Percentiles rank a stretch among this genome's conserved stretches.
Conservation (phyloP, 371 early-diverging fungal species). For the Mortierella sp. region DNA sequence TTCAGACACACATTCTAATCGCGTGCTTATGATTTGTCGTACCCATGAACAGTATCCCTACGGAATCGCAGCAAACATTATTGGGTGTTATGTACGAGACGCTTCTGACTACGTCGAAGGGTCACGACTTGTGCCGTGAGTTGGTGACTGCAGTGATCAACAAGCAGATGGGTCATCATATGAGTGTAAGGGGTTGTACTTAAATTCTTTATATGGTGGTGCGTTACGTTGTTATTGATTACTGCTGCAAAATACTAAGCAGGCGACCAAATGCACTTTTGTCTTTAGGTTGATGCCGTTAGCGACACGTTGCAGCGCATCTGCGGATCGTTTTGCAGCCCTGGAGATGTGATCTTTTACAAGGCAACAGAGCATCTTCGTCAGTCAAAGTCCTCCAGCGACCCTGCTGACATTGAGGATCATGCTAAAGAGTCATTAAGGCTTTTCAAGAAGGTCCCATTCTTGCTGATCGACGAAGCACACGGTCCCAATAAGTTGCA, state of each 20-base stretch:
- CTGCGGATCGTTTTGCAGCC: conserved; percentile 80
- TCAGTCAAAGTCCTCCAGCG: conserved; percentile 57
- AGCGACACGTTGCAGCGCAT: conserved; percentile 68
- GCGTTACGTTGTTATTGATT: conserved; percentile 13
- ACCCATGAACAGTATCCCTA: conserved; percentile 52
- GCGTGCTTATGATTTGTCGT: not conserved
- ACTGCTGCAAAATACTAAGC: not conserved
- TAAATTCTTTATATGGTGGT: too few species aligned
- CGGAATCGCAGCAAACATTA: conserved; percentile 55
- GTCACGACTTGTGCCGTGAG: conserved; percentile 71
- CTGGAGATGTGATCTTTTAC: conserved; percentile 80
- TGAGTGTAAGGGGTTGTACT: too few species aligned
- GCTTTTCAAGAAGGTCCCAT: conserved; percentile 65
- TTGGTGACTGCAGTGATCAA: conserved; percentile 80
- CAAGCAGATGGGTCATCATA: conserved; percentile 68
- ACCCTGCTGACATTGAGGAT: conserved; percentile 59
- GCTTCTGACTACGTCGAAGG: conserved; percentile 70
- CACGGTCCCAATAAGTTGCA: conserved; percentile 64
- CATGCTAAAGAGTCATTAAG: conserved; percentile 69
- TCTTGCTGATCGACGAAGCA: conserved; percentile 47
- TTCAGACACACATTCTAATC: not conserved
- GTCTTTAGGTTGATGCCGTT: conserved; percentile 61
- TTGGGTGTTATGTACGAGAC: conserved; percentile 67
- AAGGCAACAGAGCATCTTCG: conserved; percentile 75
- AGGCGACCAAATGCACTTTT: too few species aligned